phyloP scores from a whole-genome alignment of 352 stramenopile species.

The Globisporangium ultimum region DNA sequence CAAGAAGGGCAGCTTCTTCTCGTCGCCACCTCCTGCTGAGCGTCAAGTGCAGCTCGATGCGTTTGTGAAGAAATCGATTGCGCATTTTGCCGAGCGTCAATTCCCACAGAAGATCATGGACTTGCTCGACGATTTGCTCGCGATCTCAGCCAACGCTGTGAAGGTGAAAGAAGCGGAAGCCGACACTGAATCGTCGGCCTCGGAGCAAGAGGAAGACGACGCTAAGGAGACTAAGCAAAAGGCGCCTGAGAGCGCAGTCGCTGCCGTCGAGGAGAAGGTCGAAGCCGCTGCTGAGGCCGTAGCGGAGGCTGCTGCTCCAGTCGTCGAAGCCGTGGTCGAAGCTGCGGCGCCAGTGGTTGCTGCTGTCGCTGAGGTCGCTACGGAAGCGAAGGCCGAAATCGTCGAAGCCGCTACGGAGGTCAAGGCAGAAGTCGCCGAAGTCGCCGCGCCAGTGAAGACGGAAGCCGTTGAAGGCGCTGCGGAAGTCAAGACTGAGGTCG shows the following conservation, averaged over 20 bases:
- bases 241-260: slow-evolving; percentile 7
- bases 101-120: slow-evolving; percentile 35
- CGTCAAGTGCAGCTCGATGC: slow-evolving; percentile 60
- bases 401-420: no score
- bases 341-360: background rate
- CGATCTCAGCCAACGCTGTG: slow-evolving; percentile 38
- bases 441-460: no score
- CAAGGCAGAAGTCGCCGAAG: no score
- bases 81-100: slow-evolving; percentile 42
- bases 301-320: background rate
- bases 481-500: background rate
- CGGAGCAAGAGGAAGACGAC: slow-evolving; percentile 13
- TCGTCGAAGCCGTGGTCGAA: no score
- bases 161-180: slow-evolving; percentile 12
- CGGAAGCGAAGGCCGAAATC: no score
- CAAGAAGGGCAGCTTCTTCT: slow-evolving; percentile 61
- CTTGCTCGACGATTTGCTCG: slow-evolving; percentile 53
- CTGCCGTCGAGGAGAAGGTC: slow-evolving; percentile 13
- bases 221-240: slow-evolving; percentile 2
- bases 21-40: slow-evolving; percentile 46
- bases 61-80: slow-evolving; percentile 53
- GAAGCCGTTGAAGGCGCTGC: no score
- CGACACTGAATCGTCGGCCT: slow-evolving; percentile 12
- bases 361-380: slow-evolving; percentile 4
- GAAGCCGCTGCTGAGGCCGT: slow-evolving; percentile 4